Conservation (phyloP, 257 asterid genomes). For the Cordia subcordata region DNA sequence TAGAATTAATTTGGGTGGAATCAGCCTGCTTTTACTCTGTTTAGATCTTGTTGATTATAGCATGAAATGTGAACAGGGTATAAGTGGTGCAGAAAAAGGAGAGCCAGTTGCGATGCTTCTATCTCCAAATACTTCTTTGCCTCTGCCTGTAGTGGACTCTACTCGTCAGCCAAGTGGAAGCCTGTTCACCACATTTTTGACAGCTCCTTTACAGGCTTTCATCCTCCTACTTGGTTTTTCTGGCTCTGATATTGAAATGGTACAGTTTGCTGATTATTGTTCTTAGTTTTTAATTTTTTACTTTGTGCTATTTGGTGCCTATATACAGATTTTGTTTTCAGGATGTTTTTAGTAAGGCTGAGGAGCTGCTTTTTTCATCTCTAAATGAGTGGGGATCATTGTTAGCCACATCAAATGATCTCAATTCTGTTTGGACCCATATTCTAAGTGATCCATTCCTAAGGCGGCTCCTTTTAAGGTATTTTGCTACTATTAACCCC, state of each 20-base stretch:
- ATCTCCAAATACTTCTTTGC: constrained; percentile 66
- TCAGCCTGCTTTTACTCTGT: neutral
- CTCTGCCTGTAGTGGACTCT: constrained; percentile 53
- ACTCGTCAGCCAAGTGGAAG: constrained; percentile 74
- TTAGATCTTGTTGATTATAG: neutral
- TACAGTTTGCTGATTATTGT: constrained; percentile 18
- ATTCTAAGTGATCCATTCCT: constrained; percentile 72
- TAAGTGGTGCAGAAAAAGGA: constrained; percentile 88
- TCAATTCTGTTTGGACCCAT: constrained; percentile 88
- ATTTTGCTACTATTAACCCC: constrained; percentile 10
- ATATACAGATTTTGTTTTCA: constrained; percentile 34
- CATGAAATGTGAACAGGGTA: constrained; percentile 41
- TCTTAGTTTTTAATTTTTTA: neutral
- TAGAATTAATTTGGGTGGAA: neutral
- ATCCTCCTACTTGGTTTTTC: constrained; percentile 68
- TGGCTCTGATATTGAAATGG: constrained; percentile 76
- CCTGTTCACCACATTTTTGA: constrained; percentile 79
- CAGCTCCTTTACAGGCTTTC: constrained; percentile 84
- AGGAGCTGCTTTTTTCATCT: constrained; percentile 67
- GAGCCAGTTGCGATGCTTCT: constrained; percentile 86
- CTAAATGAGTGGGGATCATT: constrained; percentile 60
- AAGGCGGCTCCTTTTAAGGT: constrained; percentile 86
- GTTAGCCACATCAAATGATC: constrained; percentile 50
- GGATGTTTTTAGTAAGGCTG: constrained; percentile 67
- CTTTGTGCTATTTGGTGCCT: neutral